Evolutionary conservation across 2,329 filamentous ascomycete genomes (phyloP), one percentile per base, ranked within the genome.

Genomic region (Hirsutella thompsonii): DNA sequence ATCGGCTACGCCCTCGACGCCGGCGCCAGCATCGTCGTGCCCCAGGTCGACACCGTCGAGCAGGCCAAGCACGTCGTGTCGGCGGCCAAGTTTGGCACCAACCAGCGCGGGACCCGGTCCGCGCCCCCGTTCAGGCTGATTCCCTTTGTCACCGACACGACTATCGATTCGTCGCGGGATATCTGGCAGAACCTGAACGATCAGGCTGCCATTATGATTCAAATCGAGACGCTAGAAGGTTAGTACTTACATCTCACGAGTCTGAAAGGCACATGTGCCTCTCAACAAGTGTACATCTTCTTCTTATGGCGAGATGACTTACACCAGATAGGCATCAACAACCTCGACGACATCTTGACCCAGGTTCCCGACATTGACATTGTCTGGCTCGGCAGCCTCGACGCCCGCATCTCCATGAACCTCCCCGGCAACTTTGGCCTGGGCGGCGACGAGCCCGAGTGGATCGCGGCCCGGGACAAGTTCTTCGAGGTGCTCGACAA

Each of bases 291-390:
- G n/a, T n/a, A n/a, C n/a, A n/a, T 8, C 34, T 19, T 16, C 34
- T 5, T 36, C 18, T 9, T 10, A 8, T 28, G 30, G n/a, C 11
- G 13, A 16, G 6, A 5, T 16, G 10, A 6, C 5, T 16, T 9
- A 6, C 11, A 14, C 30, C 5, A 13, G 5, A 3, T 4, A 51
- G 67, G 58, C 35, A 54, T 69, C 43, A 51, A 64, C 40, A 69
- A 70, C 49, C 63, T 70, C n/a, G 67, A 70, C 45, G 64, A 55
- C 32, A 69, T 70, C 42, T 58, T 71, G 23, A 67, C 64, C 13
- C 62, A 60, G 43, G 57, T 59, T 20, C 62, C 63, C 1, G 61
- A 68, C 33, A 66, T 70, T 23, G 67, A 70, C 47, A 51, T 61
- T 16, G 64, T 68, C 14, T 70, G 67, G 66, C 57, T 70, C 1